These are phyloP conservation scores for Penicillium cinerascens DNA, from an alignment of 495 filamentous ascomycete species.

Conservation along the genomic window DNA sequence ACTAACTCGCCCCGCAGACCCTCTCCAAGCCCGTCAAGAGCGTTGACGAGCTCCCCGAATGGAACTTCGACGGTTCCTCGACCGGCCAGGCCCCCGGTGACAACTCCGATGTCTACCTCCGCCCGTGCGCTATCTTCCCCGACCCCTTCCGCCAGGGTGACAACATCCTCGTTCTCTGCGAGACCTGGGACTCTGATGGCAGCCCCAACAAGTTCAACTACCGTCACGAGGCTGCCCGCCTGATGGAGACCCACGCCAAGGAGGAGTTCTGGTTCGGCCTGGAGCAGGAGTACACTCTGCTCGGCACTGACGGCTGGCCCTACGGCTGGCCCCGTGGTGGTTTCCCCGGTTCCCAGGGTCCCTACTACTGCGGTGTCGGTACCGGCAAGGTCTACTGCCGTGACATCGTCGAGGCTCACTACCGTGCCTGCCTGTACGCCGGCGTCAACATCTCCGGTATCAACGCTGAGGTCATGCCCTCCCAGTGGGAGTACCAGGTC, in stretches of 20 bases:
- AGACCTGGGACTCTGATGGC: constrained; percentile 96
- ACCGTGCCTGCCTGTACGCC: constrained; percentile 92
- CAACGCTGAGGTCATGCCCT: constrained; percentile 98
- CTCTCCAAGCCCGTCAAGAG: constrained; percentile 59
- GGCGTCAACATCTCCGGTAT: constrained; percentile 94
- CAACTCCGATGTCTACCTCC: constrained; percentile 97
- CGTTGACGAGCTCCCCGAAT: constrained; percentile 86
- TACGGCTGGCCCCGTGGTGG: constrained; percentile 94
- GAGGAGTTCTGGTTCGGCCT: constrained; percentile 96
- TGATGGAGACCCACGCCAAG: constrained; percentile 83
- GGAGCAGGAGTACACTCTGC: constrained; percentile 95
- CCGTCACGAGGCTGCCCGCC: constrained; percentile 80
- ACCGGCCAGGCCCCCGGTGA: constrained; percentile 91
- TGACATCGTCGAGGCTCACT: constrained; percentile 98
- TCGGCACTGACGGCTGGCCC: constrained; percentile 80
- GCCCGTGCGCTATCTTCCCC: constrained; percentile 83
- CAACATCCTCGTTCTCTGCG: constrained; percentile 91
- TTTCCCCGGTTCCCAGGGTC: constrained; percentile 94
- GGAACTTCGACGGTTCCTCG: constrained; percentile 99
- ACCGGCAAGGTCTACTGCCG: constrained; percentile 96
- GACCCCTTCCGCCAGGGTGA: constrained; percentile 83
- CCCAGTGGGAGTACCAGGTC: constrained; percentile 99
- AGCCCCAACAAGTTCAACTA: constrained; percentile 98
- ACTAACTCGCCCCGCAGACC: constrained; percentile 55
- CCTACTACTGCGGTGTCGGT: constrained; percentile 99